Conservation (phyloP, 2,329 filamentous ascomycete genomes). For the Sarocladiaceae sp. region DNA sequence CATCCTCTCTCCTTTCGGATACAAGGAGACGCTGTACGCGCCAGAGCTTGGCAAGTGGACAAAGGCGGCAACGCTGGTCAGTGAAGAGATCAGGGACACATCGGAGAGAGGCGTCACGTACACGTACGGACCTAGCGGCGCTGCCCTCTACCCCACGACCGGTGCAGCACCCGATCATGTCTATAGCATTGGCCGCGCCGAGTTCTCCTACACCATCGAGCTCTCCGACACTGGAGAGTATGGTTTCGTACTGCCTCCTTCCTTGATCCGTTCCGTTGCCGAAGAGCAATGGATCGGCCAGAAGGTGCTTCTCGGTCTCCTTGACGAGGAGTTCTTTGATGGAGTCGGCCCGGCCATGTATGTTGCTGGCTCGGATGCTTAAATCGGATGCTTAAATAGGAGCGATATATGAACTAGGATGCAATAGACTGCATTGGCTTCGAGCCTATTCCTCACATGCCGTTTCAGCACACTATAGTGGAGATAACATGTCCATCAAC, state of each 20-base stretch:
- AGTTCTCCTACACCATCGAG: constrained; percentile 35
- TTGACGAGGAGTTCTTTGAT: constrained; percentile 30
- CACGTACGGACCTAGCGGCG: constrained; percentile 30
- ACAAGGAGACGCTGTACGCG: constrained; percentile 33
- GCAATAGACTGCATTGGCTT: no score
- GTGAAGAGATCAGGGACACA: constrained; percentile 24
- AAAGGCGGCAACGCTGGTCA: constrained; percentile 24
- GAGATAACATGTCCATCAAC: no score
- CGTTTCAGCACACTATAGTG: no score
- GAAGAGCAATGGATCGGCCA: constrained; percentile 31
- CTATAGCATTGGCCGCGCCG: constrained; percentile 18
- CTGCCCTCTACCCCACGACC: constrained; percentile 30
- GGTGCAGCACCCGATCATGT: constrained; percentile 24
- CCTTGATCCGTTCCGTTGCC: constrained; percentile 28
- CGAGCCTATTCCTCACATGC: no score
- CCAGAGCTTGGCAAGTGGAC: constrained; percentile 33
- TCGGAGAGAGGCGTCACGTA: constrained; percentile 24
- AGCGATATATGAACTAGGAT: no score
- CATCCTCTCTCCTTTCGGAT: constrained; percentile 38
- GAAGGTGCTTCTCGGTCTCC: constrained; percentile 23
- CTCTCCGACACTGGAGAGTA: constrained; percentile 25
- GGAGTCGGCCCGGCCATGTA: constrained; percentile 18
- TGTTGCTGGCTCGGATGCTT: no score
- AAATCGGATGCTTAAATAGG: no score
- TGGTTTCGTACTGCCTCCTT: constrained; percentile 30